Evolutionary conservation across 2,329 filamentous ascomycete genomes (phyloP).

Genomic region (Hypoxylon sp.): DNA sequence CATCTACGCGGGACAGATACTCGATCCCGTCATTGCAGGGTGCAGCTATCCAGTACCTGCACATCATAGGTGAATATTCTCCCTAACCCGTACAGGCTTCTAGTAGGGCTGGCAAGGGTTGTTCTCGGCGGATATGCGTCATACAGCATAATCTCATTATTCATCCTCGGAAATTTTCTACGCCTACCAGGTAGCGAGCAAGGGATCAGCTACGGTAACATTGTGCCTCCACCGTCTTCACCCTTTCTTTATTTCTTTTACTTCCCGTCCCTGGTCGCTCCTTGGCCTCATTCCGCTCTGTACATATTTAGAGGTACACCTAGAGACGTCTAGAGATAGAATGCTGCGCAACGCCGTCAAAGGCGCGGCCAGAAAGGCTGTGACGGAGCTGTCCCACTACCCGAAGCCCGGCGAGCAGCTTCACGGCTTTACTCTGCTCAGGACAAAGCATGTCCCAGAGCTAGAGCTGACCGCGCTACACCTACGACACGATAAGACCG

Average conservation of each 20-base stretch:
- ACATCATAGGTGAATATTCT: background rate
- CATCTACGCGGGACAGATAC: too few species aligned
- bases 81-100: background rate
- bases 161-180: slow-evolving; percentile 31
- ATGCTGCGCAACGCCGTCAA: slow-evolving; percentile 62
- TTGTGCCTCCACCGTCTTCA: background rate
- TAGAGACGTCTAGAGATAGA: slow-evolving; percentile 31
- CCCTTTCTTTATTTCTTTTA: background rate
- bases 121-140: slow-evolving; percentile 24
- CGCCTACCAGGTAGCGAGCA: too few species aligned
- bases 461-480: slow-evolving; percentile 90
- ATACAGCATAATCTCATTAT: slow-evolving; percentile 26
- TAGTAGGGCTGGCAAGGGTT: background rate
- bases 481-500: slow-evolving; percentile 92
- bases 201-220: background rate
- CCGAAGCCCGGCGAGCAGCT: slow-evolving; percentile 84
- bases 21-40: too few species aligned
- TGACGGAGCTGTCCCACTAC: slow-evolving; percentile 78
- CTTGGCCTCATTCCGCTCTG: background rate
- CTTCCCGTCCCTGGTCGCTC: background rate
- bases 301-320: too few species aligned
- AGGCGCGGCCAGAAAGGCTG: slow-evolving; percentile 64
- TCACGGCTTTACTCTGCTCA: slow-evolving; percentile 90
- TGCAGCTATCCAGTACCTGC: too few species aligned
- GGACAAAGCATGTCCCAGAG: slow-evolving; percentile 92